Evolutionary conservation across 768 basidiomycete species (phyloP), one percentile per base, ranked within the genome.

Genomic region (Naganishia onofrii): DNA sequence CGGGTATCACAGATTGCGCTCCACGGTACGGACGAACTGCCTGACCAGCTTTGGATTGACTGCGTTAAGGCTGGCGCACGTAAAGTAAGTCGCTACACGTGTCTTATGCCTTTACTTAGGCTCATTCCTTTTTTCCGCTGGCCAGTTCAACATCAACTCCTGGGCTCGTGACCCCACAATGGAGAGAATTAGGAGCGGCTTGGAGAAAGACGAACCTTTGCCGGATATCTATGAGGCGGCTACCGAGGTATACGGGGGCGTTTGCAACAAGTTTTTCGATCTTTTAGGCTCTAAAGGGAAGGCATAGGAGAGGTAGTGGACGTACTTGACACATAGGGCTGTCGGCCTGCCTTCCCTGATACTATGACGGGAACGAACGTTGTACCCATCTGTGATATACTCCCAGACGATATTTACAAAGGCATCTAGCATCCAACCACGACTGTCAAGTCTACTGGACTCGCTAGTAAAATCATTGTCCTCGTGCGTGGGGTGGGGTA

Each of bases 11-110:
- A 69, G 68, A 69, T 69, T 44, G 68, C 68, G 46, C 74, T 78
- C 29, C 78, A 81, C 71, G 81, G 81, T 17, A 82, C 81, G 15
- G 81, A 82, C 54, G 80, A 80, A 58, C 69, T 82, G 23, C 76
- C 78, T 0, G 81, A 82, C 56, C 67, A 74, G 64, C 73, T 80
- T 38, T 82, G 73, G 70, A 31, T 58, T 15, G 76, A 80, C 54
- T 75, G 77, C 68, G 75, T 81, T 71, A 70, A 75, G 54, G 72
- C 70, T 44, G 81, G 81, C 56, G 79, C 78, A 4, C 74, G 72
- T 34, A 81, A 81, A 74, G 78, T 80, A 32, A 17, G 76, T 68
- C 26, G 5, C 26, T n/a, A 10, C 15, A 9, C 36, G n/a, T 23
- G n/a, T 38, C 12, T 4, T 4, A 4, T 36, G 10, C 7, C 1